Conservation (phyloP, 2,329 filamentous ascomycete genomes). For the Leptographium radiaticola region DNA sequence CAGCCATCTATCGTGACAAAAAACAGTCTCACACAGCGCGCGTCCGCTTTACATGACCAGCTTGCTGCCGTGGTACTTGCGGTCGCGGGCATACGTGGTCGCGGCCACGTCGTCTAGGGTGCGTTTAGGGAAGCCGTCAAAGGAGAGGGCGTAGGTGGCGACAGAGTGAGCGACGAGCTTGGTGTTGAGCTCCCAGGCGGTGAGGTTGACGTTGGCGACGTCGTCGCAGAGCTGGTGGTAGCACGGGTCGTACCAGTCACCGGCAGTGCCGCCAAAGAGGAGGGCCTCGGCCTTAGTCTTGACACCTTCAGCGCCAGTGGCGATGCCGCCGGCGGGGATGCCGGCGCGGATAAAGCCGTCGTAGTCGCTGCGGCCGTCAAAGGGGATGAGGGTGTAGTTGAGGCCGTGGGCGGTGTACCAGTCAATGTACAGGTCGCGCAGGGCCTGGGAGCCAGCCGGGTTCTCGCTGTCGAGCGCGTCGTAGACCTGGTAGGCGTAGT, state of each 20-base stretch:
- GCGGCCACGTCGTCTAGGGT: constrained; percentile 14
- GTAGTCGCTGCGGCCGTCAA: constrained; percentile 71
- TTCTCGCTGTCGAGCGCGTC: constrained; percentile 57
- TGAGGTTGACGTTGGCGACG: constrained; percentile 41
- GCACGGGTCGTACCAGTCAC: constrained; percentile 44
- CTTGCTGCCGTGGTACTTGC: constrained; percentile 37
- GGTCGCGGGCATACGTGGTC: constrained; percentile 18
- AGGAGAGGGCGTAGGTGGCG: constrained; percentile 54
- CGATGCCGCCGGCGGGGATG: constrained; percentile 63
- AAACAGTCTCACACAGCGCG: background rate
- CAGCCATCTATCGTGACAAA: background rate
- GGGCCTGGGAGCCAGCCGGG: constrained; percentile 57
- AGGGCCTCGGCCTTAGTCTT: constrained; percentile 55
- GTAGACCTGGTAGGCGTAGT: constrained; percentile 57
- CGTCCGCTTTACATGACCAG: constrained; percentile 27
- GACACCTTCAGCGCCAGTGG: constrained; percentile 63
- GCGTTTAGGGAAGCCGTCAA: constrained; percentile 51
- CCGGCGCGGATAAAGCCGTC: constrained; percentile 61
- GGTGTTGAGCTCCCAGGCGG: constrained; percentile 48
- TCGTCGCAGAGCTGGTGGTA: constrained; percentile 52
- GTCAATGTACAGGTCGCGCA: constrained; percentile 53
- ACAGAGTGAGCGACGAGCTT: constrained; percentile 60
- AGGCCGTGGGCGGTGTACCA: constrained; percentile 51
- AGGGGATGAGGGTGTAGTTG: constrained; percentile 58
- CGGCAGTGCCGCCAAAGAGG: constrained; percentile 59